These are phyloP conservation scores for Mortierella sp. DNA, from an alignment of 371 early-diverging fungal species.

Conservation along the genomic window DNA sequence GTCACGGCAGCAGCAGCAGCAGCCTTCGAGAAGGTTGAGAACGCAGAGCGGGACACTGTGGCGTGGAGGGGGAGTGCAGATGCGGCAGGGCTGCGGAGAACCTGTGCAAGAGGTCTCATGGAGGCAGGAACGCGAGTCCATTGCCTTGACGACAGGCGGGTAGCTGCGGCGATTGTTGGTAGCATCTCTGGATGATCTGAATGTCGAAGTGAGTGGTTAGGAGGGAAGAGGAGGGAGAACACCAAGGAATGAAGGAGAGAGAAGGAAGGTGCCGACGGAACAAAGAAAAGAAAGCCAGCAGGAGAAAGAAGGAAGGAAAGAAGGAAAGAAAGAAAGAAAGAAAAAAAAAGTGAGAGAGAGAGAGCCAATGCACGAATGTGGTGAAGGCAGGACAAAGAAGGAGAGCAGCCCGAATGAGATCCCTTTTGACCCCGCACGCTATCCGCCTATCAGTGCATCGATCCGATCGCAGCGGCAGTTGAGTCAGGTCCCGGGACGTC, in stretches of 20 bases:
- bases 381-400: no score
- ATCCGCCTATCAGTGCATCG: no score
- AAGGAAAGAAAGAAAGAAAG: background rate
- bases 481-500: no score
- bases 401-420: no score
- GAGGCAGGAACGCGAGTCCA: background rate
- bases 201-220: background rate
- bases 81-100: no score
- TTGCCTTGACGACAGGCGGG: conserved; percentile 18
- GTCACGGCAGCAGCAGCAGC: conserved; percentile 19
- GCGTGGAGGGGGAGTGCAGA: conserved; percentile 3
- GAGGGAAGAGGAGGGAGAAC: background rate
- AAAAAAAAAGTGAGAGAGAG: conserved; percentile 2
- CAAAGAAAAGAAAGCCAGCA: background rate
- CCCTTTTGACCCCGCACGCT: no score
- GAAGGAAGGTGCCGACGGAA: no score
- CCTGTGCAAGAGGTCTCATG: no score
- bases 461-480: no score
- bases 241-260: background rate
- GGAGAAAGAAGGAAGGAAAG: background rate
- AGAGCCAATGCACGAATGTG: no score
- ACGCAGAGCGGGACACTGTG: conserved; percentile 10
- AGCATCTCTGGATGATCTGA: conserved; percentile 16
- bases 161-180: conserved; percentile 15
- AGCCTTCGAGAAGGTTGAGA: conserved; percentile 31